These are phyloP conservation scores for Suillus weaverae DNA, from an alignment of 768 basidiomycete species.

Conservation along the genomic window DNA sequence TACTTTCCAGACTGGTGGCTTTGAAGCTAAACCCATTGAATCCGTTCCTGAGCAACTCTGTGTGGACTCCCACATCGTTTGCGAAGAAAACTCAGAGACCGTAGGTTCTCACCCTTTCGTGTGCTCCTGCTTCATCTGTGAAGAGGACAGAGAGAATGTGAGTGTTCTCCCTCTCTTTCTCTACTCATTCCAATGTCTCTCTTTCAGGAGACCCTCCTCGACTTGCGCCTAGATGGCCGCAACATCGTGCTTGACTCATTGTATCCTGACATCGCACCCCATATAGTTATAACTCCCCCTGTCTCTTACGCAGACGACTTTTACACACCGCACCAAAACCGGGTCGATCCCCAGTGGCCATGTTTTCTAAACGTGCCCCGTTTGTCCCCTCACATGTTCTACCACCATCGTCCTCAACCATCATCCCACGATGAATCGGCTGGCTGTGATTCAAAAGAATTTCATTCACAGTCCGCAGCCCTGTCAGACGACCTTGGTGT, in stretches of 20 bases:
- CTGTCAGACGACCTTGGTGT: neutral
- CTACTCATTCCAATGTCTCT: neutral
- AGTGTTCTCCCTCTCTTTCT: neutral
- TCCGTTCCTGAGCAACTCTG: neutral
- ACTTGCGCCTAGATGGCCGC: slow-evolving; percentile 17
- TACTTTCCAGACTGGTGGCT: neutral
- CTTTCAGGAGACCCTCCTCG: slow-evolving; percentile 18
- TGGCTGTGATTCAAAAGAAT: neutral
- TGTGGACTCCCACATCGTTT: neutral
- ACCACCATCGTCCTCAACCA: neutral
- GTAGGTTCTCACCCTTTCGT: neutral
- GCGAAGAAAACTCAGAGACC: slow-evolving; percentile 8
- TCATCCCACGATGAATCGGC: slow-evolving; percentile 1
- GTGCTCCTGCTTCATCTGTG: neutral
- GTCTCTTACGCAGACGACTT: slow-evolving; percentile 38
- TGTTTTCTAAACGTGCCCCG: slow-evolving; percentile 38
- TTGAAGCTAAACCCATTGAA: neutral
- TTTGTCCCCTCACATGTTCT: slow-evolving; percentile 10
- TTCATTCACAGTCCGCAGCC: neutral
- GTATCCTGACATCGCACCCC: slow-evolving; percentile 41
- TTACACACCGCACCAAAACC: slow-evolving; percentile 36
- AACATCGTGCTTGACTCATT: slow-evolving; percentile 49
- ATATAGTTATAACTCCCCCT: slow-evolving; percentile 55
- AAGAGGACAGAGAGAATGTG: slow-evolving; percentile 10
- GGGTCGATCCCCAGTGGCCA: slow-evolving; percentile 36